Conservation (phyloP, 2,329 filamentous ascomycete species). For the Beauveria bassiana region DNA sequence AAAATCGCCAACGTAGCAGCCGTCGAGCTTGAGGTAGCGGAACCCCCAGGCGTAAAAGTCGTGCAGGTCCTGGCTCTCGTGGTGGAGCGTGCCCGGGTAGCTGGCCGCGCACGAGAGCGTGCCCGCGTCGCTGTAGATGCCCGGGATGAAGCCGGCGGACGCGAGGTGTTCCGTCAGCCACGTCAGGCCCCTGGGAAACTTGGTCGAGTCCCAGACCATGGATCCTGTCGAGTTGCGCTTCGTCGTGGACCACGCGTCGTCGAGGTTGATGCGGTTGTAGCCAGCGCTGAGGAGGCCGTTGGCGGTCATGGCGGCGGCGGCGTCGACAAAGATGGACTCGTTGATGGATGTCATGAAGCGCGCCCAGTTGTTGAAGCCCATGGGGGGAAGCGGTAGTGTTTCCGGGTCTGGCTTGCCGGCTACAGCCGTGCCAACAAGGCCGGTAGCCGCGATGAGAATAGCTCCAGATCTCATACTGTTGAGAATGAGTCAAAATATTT, state of each 20-base stretch:
- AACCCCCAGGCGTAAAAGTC: slow-evolving; percentile 31
- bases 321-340: slow-evolving; percentile 38
- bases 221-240: slow-evolving; percentile 27
- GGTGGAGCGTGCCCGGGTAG: slow-evolving; percentile 32
- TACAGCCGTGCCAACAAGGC: background rate
- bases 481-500: too few species aligned
- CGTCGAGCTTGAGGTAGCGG: slow-evolving; percentile 32
- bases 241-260: slow-evolving; percentile 36
- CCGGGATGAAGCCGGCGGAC: slow-evolving; percentile 30
- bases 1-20: slow-evolving; percentile 26
- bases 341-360: slow-evolving; percentile 39
- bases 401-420: slow-evolving; percentile 1
- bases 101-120: slow-evolving; percentile 32
- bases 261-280: slow-evolving; percentile 31
- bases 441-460: background rate
- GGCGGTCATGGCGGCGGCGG: slow-evolving; percentile 35
- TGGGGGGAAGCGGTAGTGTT: slow-evolving; percentile 28
- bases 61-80: slow-evolving; percentile 34
- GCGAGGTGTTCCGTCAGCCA: slow-evolving; percentile 33
- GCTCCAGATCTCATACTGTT: background rate
- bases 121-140: slow-evolving; percentile 37
- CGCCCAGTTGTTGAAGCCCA: slow-evolving; percentile 46
- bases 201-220: slow-evolving; percentile 31
- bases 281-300: slow-evolving; percentile 30
- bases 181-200: slow-evolving; percentile 34